These are phyloP conservation scores for Dactylellina sp. DNA, from an alignment of 2,329 filamentous ascomycete species.

Conservation along the genomic window DNA sequence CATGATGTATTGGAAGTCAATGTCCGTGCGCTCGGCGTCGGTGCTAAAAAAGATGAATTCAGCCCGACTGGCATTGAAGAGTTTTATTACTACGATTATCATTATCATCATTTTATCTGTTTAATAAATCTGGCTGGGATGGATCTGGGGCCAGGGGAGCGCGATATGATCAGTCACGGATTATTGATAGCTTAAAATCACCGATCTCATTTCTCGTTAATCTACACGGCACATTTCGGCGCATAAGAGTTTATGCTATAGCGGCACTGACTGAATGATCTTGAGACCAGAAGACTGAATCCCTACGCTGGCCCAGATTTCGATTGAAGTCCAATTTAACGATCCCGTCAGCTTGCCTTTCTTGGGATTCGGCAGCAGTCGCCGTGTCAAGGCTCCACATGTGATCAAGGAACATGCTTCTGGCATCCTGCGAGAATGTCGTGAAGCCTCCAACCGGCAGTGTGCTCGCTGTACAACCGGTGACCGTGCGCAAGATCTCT, in stretches of 20 bases:
- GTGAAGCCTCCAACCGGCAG: no score
- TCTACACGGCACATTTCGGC: constrained; percentile 23
- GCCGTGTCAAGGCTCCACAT: constrained; percentile 12
- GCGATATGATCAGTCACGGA: neutral
- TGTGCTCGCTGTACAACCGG: no score
- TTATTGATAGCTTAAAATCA: constrained; percentile 15
- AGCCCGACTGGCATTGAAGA: no score
- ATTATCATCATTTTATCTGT: no score
- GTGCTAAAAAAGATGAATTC: neutral
- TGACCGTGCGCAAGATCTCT: no score
- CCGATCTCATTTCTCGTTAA: constrained; percentile 37
- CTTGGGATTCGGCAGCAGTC: constrained; percentile 2
- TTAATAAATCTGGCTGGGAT: neutral
- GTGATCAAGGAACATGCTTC: neutral
- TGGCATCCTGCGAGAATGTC: no score
- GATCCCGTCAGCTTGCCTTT: constrained; percentile 13
- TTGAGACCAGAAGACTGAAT: neutral
- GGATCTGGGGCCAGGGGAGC: neutral
- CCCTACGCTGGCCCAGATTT: neutral
- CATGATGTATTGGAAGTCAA: neutral
- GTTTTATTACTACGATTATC: no score
- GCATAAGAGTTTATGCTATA: constrained; percentile 13
- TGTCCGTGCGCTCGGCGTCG: constrained; percentile 30
- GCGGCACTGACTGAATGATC: neutral
- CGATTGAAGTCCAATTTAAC: constrained; percentile 28